These are phyloP conservation scores for Sungouiella thailandica DNA, from an alignment of 805 yeast species.

Conservation along the genomic window DNA sequence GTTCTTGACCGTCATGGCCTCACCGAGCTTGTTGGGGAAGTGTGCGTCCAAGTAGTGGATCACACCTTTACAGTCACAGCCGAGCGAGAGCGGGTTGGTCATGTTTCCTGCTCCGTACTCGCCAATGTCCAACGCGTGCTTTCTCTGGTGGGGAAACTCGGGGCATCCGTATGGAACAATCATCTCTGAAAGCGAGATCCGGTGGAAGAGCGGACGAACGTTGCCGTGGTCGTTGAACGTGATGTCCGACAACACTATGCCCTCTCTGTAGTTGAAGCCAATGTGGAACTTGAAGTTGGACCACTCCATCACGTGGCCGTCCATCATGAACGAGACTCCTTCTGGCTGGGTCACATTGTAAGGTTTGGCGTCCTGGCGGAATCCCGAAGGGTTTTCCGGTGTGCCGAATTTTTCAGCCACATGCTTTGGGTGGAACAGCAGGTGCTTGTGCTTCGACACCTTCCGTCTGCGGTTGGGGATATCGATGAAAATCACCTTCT, in stretches of 20 bases:
- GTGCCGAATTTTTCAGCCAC: conserved; percentile 56
- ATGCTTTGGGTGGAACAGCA: conserved; percentile 66
- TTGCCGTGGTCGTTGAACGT: conserved; percentile 72
- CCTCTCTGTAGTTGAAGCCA: conserved; percentile 84
- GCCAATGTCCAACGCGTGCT: conserved; percentile 83
- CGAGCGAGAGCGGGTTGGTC: conserved; percentile 73
- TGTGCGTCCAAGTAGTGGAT: conserved; percentile 81
- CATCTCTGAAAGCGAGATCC: conserved; percentile 76
- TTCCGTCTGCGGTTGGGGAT: conserved; percentile 72
- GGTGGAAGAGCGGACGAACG: conserved; percentile 69
- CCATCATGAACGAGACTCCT: conserved; percentile 73
- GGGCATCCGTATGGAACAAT: conserved; percentile 83
- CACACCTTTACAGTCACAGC: conserved; percentile 84
- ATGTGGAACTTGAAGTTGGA: conserved; percentile 72
- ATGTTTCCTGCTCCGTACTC: conserved; percentile 86
- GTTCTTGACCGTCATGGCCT: conserved; percentile 64
- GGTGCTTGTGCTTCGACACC: conserved; percentile 60
- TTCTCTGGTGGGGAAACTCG: conserved; percentile 75
- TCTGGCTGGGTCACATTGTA: conserved; percentile 73
- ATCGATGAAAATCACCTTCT: conserved; percentile 68
- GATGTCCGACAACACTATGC: conserved; percentile 72
- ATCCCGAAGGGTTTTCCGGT: conserved; percentile 40
- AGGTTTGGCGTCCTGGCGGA: conserved; percentile 61
- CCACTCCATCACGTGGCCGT: conserved; percentile 69
- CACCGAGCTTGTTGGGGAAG: conserved; percentile 63